Percentiles rank a stretch among this genome's conserved stretches.
These are phyloP conservation scores for Gnomoniopsis sp. DNA, from an alignment of 2,329 filamentous ascomycete species.

Conservation along the genomic window DNA sequence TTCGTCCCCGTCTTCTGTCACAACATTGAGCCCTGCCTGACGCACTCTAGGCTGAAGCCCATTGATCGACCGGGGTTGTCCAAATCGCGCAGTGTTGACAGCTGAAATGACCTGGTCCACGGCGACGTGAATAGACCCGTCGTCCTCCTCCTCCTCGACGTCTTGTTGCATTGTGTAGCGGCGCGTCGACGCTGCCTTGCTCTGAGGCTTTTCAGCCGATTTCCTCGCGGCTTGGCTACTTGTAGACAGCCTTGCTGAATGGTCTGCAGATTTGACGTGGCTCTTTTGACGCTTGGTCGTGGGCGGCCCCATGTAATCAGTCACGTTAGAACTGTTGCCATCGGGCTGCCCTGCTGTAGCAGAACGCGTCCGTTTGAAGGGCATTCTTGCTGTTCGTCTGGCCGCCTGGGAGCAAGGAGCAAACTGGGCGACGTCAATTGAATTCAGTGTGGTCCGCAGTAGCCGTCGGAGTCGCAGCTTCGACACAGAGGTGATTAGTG, in stretches of 20 bases:
- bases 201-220: background rate
- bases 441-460: background rate
- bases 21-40: background rate
- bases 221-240: background rate
- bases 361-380: background rate
- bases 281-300: background rate
- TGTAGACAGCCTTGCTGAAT: background rate
- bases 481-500: background rate
- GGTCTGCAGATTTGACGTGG: background rate
- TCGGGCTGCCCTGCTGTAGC: background rate
- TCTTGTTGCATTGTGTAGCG: background rate
- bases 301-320: conserved; percentile 6
- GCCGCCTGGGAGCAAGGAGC: background rate
- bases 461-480: background rate
- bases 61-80: conserved; percentile 1
- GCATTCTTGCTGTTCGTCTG: conserved; percentile 4
- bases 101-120: conserved; percentile 1
- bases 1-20: background rate
- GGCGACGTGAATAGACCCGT: background rate
- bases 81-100: conserved; percentile 6
- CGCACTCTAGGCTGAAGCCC: background rate
- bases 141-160: conserved; percentile 3
- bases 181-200: background rate
- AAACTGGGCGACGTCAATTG: background rate
- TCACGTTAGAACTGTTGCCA: conserved; percentile 1